Evolutionary conservation across 2,329 filamentous ascomycete species (phyloP).

Genomic region (Pseudogymnoascus sp.): DNA sequence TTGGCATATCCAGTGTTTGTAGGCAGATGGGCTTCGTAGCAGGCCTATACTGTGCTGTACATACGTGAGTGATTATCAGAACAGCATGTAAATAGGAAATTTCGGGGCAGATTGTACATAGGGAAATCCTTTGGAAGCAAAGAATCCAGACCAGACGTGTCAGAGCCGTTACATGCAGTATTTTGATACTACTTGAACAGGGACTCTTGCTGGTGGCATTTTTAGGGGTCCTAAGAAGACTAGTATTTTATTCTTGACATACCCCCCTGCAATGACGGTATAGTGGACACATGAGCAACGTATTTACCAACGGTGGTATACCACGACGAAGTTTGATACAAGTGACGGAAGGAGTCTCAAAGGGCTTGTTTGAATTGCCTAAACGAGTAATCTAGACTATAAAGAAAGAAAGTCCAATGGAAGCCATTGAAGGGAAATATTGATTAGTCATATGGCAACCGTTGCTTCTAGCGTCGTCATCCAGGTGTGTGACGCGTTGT

Average conservation of each 20-base stretch:
- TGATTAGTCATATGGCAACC: neutral
- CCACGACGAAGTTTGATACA: neutral
- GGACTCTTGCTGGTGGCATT: neutral
- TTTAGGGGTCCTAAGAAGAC: neutral
- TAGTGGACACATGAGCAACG: neutral
- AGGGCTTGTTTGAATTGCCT: neutral
- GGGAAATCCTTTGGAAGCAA: neutral
- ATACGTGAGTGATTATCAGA: neutral
- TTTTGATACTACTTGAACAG: neutral
- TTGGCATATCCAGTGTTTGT: neutral
- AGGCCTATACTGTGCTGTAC: neutral
- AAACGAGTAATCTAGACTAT: neutral
- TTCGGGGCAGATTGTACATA: neutral
- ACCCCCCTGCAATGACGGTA: neutral
- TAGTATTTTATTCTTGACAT: neutral
- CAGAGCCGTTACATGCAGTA: neutral
- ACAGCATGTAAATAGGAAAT: neutral
- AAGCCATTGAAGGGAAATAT: neutral
- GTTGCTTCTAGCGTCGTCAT: constrained; percentile 4
- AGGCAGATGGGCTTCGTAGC: neutral
- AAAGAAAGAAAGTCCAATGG: neutral
- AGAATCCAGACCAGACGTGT: neutral
- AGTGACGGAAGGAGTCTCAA: neutral
- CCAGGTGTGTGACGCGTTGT: constrained; percentile 5
- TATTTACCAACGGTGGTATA: neutral